Evolutionary conservation across 1,139 yeast genomes (phyloP).

Genomic region (Hyphopichia pseudoburtonii): DNA sequence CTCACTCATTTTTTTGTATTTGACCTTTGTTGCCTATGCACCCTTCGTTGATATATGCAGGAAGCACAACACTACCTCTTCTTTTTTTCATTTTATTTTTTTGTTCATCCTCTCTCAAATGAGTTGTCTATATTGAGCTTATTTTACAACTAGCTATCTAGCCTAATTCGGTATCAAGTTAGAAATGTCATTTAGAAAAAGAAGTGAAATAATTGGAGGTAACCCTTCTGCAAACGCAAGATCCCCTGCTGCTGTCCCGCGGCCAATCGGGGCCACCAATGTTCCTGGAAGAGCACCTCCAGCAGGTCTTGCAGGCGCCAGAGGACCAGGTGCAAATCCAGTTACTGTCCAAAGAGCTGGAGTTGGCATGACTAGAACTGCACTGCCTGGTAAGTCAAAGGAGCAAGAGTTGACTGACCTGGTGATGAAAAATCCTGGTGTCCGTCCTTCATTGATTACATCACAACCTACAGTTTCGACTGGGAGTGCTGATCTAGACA

Average conservation of each 20-base stretch:
- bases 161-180: not conserved
- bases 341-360: not conserved
- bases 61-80: no score
- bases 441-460: constrained; percentile 74
- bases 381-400: constrained; percentile 3
- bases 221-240: constrained; percentile 13
- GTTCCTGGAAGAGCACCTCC: constrained; percentile 13
- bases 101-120: no score
- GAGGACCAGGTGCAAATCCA: constrained; percentile 5
- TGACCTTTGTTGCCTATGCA: no score
- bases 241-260: constrained; percentile 5
- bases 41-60: no score
- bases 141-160: not conserved
- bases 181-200: constrained; percentile 69
- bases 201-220: constrained; percentile 58
- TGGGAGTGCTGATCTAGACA: constrained; percentile 75
- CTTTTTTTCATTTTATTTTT: not conserved
- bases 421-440: constrained; percentile 49
- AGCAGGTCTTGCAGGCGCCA: constrained; percentile 4
- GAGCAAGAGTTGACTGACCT: constrained; percentile 10
- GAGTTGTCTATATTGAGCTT: not conserved
- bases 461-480: constrained; percentile 78
- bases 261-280: constrained; percentile 11
- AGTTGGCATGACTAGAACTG: not conserved
- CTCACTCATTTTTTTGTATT: no score